Evolutionary conservation across 176 grass and related monocot genomes (phyloP), one percentile per base, ranked within the genome.

Genomic region (Musa itinerans): DNA sequence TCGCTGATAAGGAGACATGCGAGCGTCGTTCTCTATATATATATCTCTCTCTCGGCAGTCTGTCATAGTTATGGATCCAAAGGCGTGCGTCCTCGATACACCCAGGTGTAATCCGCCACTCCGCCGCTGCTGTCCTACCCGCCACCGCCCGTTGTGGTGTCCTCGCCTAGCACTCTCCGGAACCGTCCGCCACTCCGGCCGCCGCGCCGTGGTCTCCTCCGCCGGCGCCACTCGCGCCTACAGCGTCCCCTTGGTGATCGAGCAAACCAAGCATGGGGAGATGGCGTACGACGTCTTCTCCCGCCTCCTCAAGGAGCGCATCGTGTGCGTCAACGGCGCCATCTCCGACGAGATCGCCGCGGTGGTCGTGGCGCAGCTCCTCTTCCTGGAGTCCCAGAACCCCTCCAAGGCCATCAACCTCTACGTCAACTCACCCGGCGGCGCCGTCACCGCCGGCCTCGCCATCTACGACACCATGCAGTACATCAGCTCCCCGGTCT

Each of bases 381-480:
- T 99, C 53, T 99, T 93, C 85, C 86, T 99, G 56, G 95, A 99
- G 84, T 98, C 95, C 1, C 88, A 93, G 88, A 93, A 91, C 69
- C 95, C 95, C 56, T 78, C 87, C 51, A 98, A 98, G 88, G 86
- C 90, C 79, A 71, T 98, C 72, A 87, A 91, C 78, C 81, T 98
- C 78, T 98, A 98, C 80, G 91, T 99, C 78, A 99, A 99, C 76
- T 89, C 90, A 24, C 90, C 90, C 0, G 90, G 95, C 0, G 95
- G 90, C 0, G 86, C 87, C 53, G 86, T 94, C 79, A 99, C 90
- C 0, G 86, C 90, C 0, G 95, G 90, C 2, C 83, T 99, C 75
- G 90, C 95, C 1, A 99, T 99, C 75, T 99, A 99, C 78, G 90
- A 99, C 79, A 90, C 95, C 50, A 99, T 99, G 84, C 95, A 94